These are phyloP conservation scores for Mrakiaceae sp. DNA, from an alignment of 1,284 basidiomycete genomes.

Conservation along the genomic window DNA sequence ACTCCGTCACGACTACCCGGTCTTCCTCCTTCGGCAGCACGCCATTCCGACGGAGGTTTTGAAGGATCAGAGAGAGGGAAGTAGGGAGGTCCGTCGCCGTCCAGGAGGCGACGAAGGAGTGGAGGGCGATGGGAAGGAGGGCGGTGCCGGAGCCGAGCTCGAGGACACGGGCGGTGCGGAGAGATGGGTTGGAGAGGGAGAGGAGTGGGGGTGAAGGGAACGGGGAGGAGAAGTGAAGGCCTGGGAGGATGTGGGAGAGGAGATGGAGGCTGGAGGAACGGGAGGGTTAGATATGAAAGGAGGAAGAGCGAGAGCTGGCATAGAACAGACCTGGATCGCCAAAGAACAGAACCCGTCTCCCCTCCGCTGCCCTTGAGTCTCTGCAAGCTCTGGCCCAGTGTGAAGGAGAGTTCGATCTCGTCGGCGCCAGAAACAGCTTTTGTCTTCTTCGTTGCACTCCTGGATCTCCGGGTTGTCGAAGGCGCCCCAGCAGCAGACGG, in stretches of 20 bases:
- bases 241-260: background rate
- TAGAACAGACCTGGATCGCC: background rate
- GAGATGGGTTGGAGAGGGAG: background rate
- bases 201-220: background rate
- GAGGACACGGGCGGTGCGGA: slow-evolving; percentile 14
- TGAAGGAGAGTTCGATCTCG: background rate
- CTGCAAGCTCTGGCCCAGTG: background rate
- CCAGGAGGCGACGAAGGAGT: slow-evolving; percentile 17
- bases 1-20: background rate
- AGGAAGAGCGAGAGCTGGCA: background rate
- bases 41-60: slow-evolving; percentile 17
- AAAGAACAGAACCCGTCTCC: background rate
- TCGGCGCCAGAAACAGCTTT: background rate
- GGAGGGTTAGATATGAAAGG: too few relatives aligned
- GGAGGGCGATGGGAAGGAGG: slow-evolving; percentile 19
- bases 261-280: background rate
- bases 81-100: slow-evolving; percentile 20
- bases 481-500: background rate
- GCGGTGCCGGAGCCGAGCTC: slow-evolving; percentile 23
- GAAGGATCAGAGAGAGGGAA: slow-evolving; percentile 17
- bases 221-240: background rate
- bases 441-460: background rate
- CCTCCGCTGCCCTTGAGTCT: background rate
- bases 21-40: background rate
- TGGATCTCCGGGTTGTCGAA: background rate